Evolutionary conservation across 2,329 filamentous ascomycete genomes (phyloP), one percentile per base, ranked within the genome.

Genomic region (Bertia moriformis): DNA sequence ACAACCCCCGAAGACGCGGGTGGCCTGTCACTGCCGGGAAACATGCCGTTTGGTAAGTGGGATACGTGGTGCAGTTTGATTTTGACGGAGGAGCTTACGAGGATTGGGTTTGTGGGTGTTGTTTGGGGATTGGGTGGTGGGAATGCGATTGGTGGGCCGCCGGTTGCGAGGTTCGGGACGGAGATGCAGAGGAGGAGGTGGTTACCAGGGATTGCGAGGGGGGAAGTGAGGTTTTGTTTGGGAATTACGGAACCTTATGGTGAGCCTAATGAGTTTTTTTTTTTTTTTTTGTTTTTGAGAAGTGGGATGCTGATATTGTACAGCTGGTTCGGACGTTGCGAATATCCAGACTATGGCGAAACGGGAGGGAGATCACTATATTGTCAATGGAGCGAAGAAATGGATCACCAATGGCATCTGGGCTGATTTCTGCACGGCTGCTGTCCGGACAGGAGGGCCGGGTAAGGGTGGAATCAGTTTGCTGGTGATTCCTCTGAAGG

Each of bases 381-480:
- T 78, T 24, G 72, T 81, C n/a, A 78, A 77, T 41, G 77, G 76
- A 0, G 66, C 67, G 38, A 81, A 82, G 61, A 78, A 78, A 51
- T 78, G 74, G 73, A 80, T 82, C 45, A 79, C 77, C 1, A 73
- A 73, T 37, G 69, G 63, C 13, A 65, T 71, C 1, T 74, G 65
- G 62, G 70, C 75, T 12, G 66, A 73, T 38, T 73, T 74, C 50
- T 69, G 71, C 52, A 76, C 74, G 0, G 72, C 74, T 12, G 76
- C 74, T 2, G 73, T 77, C 4, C 62, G 73, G 4, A 78, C 73
- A 1, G 71, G 72, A 3, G 67, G 63, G 0, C 53, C 63, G 0
- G 73, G 73, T 10, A 61, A 61, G 39, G 47, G 48, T 2, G 73
- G 73, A 3, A 62, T 78, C 19, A 73, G 71, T 1, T 59, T 77